A percentile compares a stretch with the other conserved stretches of the same genome.
Evolutionary conservation across 371 early-diverging fungal species (phyloP).

Genomic region (Vairimorpha necatrix): DNA sequence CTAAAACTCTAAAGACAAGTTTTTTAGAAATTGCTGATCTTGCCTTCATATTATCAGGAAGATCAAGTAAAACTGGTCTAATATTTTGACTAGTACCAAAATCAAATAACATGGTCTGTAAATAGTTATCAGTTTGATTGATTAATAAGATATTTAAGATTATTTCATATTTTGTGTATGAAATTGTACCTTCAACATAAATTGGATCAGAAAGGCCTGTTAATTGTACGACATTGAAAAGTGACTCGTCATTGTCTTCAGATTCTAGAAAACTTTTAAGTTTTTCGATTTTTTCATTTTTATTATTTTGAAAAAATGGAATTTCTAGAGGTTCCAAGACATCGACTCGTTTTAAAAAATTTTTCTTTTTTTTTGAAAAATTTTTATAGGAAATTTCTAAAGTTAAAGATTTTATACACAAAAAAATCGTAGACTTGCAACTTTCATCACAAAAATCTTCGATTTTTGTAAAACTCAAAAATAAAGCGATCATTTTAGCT

Average conservation of each 20-base stretch:
- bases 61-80: slow-evolving; percentile 65
- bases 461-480: neutral
- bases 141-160: slow-evolving; percentile 81
- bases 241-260: slow-evolving; percentile 1
- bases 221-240: slow-evolving; percentile 76
- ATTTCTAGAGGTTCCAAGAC: slow-evolving; percentile 3
- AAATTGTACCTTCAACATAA: slow-evolving; percentile 92
- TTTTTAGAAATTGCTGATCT: slow-evolving; percentile 21
- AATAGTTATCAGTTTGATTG: slow-evolving; percentile 86
- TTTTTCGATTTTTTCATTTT: neutral
- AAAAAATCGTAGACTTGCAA: slow-evolving; percentile 45
- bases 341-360: neutral
- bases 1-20: slow-evolving; percentile 43
- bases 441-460: slow-evolving; percentile 40
- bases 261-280: neutral
- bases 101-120: slow-evolving; percentile 89
- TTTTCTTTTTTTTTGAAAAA: neutral
- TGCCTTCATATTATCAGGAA: slow-evolving; percentile 4
- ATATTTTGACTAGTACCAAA: slow-evolving; percentile 90
- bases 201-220: slow-evolving; percentile 92
- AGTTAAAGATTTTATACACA: slow-evolving; percentile 22
- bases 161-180: slow-evolving; percentile 88
- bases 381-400: neutral
- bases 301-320: neutral
- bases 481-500: neutral